Evolutionary conservation across 1,284 basidiomycete genomes (phyloP), one percentile per base, ranked within the genome.

Genomic region (Blastosporella zonata): DNA sequence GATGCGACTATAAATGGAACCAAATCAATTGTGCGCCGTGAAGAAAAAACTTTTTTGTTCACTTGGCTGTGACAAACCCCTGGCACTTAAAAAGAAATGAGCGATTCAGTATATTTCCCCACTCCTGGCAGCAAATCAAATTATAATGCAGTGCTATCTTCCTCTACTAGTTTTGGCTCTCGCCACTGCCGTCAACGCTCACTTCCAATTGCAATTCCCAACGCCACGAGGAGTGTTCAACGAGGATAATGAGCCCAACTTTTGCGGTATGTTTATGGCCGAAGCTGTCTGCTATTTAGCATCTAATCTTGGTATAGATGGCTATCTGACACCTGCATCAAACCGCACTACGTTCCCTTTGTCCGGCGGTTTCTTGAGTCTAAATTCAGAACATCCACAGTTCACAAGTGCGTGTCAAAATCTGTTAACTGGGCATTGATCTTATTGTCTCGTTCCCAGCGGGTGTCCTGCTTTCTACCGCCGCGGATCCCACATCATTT

Each of bases 171-270:
- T 61, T 34, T 53, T 66, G 22, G 51, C 55, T 6, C 43, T 57
- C 20, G 52, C 66, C n/a, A 60, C 70, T 17, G 62, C 70, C 15
- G 80, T 70, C 34, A 72, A 73, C 39, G 86, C 83, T 6, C 87
- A 89, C 64, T 89, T 87, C 69, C 79, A 83, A 50, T 70, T 89
- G 33, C 74, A 80, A 61, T 89, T 75, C 63, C 87, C 87, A 31
- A 55, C 69, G 2, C 77, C 83, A 6, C 72, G 85, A 42, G 85
- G 85, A 6, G 56, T 52, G 0, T 86, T 87, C 57, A 69, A 69
- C 50, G 77, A 81, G 53, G 71, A 79, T 49, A 60, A 74, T 17
- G 85, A 89, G 63, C 67, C 72, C n/a, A 69, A 56, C 1, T 81
- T 83, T 59, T 81, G 82, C 59, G 77, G 77, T 78, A n/a, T n/a